phyloP scores from a whole-genome alignment of 352 stramenopile species.

The Globisporangium spiculum region DNA sequence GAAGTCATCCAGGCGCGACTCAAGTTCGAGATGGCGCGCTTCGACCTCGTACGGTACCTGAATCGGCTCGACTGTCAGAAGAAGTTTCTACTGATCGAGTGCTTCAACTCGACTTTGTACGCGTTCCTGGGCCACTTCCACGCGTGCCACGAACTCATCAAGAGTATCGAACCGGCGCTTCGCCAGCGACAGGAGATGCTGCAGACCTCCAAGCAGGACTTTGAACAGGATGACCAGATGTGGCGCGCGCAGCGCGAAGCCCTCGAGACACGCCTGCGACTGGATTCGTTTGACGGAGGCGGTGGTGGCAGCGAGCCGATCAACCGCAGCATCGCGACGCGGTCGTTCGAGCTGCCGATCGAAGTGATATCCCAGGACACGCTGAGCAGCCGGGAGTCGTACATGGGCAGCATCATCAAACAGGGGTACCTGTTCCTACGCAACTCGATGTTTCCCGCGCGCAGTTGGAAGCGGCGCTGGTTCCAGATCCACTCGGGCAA shows the following conservation, averaged over 20 bases:
- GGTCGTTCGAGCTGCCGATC: slow-evolving; percentile 61
- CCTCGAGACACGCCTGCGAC: slow-evolving; percentile 50
- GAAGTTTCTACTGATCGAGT: slow-evolving; percentile 82
- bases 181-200: slow-evolving; percentile 69
- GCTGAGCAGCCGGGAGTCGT: slow-evolving; percentile 41
- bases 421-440: slow-evolving; percentile 87
- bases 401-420: slow-evolving; percentile 46
- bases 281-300: slow-evolving; percentile 39
- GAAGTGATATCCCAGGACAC: slow-evolving; percentile 79
- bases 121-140: slow-evolving; percentile 80
- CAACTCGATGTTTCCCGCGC: slow-evolving; percentile 75
- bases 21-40: slow-evolving; percentile 80
- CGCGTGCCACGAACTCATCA: slow-evolving; percentile 76
- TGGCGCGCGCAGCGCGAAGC: slow-evolving; percentile 65
- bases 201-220: slow-evolving; percentile 57
- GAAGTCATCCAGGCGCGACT: slow-evolving; percentile 59
- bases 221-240: slow-evolving; percentile 75
- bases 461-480: slow-evolving; percentile 85
- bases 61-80: slow-evolving; percentile 84
- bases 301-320: not conserved
- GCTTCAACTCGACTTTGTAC: slow-evolving; percentile 82
- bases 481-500: slow-evolving; percentile 88
- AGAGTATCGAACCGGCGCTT: slow-evolving; percentile 68
- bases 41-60: slow-evolving; percentile 81
- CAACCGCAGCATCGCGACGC: slow-evolving; percentile 21